Evolutionary conservation across 805 yeast genomes (phyloP), one percentile per base, ranked within the genome.

Genomic region (Myxozyma lipomycoides): DNA sequence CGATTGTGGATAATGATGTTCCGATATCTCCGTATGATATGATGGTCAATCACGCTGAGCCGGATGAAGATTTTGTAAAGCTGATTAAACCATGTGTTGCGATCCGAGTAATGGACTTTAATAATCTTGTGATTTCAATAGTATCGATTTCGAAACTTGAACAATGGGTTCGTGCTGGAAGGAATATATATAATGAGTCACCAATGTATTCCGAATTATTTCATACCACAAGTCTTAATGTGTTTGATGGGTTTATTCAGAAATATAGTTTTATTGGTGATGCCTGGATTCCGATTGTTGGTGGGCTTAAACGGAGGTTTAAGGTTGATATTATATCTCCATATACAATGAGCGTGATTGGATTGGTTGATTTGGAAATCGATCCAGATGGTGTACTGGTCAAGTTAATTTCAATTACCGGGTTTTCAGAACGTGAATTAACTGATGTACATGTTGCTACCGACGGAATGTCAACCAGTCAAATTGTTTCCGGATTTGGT

Each of bases 371-470:
- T 9, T 15, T 58, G 4, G 30, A 30, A 4, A 35, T 58, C 7
- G 56, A 48, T 34, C 50, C 59, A 26, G 39, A 46, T 40, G 50
- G 41, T 4, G 28, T 56, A 6, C 26, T 48, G 17, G 51, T 55
- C n/a, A 40, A 41, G 23, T 28, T 53, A 15, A 21, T 46, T n/a
- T 39, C 49, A 5, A 39, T 60, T 17, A 23, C 28, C 4, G 62
- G 62, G 4, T 46, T 60, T 26, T 53, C 59, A 4, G 61, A 60
- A 43, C 57, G 58, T 6, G 62, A 60, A 37, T 54, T 47, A 30
- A 42, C 60, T 4, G 61, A 59, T 6, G 62, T 59, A 6, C 62
- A 60, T 45, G 52, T 55, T 5, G 39, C 51, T 12, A 28, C 32
- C 12, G 48, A 53, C 28, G 52, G 60, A 7, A 46, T 58, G 6